These are phyloP conservation scores for Trichoderma parareesei DNA, from an alignment of 495 filamentous ascomycete species.

Conservation along the genomic window DNA sequence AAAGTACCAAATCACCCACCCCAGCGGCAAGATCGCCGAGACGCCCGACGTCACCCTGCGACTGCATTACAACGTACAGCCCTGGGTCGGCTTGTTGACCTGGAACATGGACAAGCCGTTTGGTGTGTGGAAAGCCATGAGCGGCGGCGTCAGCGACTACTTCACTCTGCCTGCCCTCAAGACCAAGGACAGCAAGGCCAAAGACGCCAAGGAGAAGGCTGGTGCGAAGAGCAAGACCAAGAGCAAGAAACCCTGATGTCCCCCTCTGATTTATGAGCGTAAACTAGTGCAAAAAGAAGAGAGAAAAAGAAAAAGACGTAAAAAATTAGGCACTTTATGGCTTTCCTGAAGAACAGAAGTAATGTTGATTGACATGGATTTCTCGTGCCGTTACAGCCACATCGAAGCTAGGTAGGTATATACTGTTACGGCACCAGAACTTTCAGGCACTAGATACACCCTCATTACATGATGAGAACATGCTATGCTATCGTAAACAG, in stretches of 20 bases:
- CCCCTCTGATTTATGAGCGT: background rate
- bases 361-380: background rate
- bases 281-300: background rate
- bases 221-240: slow-evolving; percentile 1
- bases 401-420: no score
- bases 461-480: no score
- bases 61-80: slow-evolving; percentile 93
- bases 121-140: slow-evolving; percentile 55
- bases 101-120: slow-evolving; percentile 59
- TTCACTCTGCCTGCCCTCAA: slow-evolving; percentile 75
- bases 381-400: no score
- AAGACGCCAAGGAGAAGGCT: slow-evolving; percentile 1
- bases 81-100: slow-evolving; percentile 82
- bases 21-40: slow-evolving; percentile 63
- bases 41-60: slow-evolving; percentile 63
- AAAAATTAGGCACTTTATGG: background rate
- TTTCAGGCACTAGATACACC: no score
- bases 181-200: slow-evolving; percentile 26
- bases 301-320: background rate
- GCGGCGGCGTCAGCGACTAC: slow-evolving; percentile 51
- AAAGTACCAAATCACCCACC: slow-evolving; percentile 93
- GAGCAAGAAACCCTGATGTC: slow-evolving; percentile 5
- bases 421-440: no score
- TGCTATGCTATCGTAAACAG: no score
- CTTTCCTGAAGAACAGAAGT: background rate